Conservation (phyloP, 495 filamentous ascomycete species). For the Aspergillus carlsbadensis region DNA sequence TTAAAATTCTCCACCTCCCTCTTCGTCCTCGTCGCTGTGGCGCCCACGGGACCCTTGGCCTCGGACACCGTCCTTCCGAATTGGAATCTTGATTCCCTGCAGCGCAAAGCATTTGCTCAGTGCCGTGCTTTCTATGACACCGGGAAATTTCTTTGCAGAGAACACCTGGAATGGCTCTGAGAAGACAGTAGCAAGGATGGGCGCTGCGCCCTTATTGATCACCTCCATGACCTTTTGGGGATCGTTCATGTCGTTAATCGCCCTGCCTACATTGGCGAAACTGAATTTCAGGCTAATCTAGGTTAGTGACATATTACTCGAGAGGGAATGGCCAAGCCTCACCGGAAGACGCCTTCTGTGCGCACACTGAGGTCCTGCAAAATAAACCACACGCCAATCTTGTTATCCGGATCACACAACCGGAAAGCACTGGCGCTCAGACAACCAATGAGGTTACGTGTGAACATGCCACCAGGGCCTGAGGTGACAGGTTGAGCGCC, state of each 20-base stretch:
- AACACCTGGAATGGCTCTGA: conserved; percentile 91
- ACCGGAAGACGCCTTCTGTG: conserved; percentile 91
- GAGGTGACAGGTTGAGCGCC: conserved; percentile 43
- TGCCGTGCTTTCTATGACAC: conserved; percentile 91
- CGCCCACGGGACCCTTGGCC: conserved; percentile 54
- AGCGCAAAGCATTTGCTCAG: conserved; percentile 91
- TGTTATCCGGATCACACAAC: conserved; percentile 76
- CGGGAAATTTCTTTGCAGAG: conserved; percentile 96
- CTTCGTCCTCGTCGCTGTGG: conserved; percentile 62
- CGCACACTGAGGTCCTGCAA: conserved; percentile 93
- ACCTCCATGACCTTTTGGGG: conserved; percentile 37
- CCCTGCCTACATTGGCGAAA: conserved; percentile 79
- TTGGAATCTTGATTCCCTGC: conserved; percentile 97
- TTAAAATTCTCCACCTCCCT: conserved; percentile 37
- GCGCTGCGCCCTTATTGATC: conserved; percentile 77
- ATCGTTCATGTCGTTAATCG: conserved; percentile 23
- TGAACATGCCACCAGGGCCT: conserved; percentile 84
- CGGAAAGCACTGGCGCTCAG: conserved; percentile 87
- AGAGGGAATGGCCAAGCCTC: conserved; percentile 22
- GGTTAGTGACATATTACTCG: not conserved
- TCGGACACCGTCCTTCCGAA: conserved; percentile 78
- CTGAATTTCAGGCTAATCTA: conserved; percentile 62
- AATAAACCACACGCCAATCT: conserved; percentile 95
- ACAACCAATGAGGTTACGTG: conserved; percentile 92
- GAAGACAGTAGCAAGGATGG: conserved; percentile 84